Evolutionary conservation across 176 grass and related monocot genomes (phyloP), one percentile per base, ranked within the genome.

Genomic region (Dactylis glomerata): DNA sequence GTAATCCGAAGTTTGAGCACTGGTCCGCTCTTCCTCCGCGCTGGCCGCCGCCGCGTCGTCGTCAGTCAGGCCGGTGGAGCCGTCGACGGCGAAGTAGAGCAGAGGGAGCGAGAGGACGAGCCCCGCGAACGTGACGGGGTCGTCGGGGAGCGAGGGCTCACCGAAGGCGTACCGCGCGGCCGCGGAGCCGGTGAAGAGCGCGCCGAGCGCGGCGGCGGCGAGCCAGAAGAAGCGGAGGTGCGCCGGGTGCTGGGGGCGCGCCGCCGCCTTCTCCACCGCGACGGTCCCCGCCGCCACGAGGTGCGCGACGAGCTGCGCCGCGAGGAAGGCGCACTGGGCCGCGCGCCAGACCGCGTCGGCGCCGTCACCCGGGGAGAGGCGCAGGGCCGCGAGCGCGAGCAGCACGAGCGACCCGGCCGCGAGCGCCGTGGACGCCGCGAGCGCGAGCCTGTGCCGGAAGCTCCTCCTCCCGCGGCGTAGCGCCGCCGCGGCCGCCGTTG

Each of bases 171-270:
- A 85, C 27, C 86, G 61, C 20, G 75, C 75, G 19, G 45, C 75
- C 1, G 75, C 49, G 20, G 75, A 73, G 13, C 57, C 70, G 41
- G 79, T 78, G 73, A 27, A 54, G 33, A 90, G 47, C 68, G 42
- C 50, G 16, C 62, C 59, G 68, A 89, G 13, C 0, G 31, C 68
- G 5, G 84, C 41, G 1, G 87, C 76, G 28, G 19, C 58, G 42
- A 85, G 37, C 89, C 92, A 94, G 89, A 89, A 94, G 51, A 83
- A 1, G 34, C 92, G 75, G 51, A 94, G 81, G 58, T 88, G 75
- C 3, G 20, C 10, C 15, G 87, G 87, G 78, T 87, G n/a, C n/a
- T n/a, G 89, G 6, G 41, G 1, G 4, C 17, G 14, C 19, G 38
- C 27, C 16, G 28, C 23, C 19, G 42, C 23, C 67, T 78, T 94